Evolutionary conservation across 768 basidiomycete genomes (phyloP).

Genomic region (Tricholoma furcatifolium): DNA sequence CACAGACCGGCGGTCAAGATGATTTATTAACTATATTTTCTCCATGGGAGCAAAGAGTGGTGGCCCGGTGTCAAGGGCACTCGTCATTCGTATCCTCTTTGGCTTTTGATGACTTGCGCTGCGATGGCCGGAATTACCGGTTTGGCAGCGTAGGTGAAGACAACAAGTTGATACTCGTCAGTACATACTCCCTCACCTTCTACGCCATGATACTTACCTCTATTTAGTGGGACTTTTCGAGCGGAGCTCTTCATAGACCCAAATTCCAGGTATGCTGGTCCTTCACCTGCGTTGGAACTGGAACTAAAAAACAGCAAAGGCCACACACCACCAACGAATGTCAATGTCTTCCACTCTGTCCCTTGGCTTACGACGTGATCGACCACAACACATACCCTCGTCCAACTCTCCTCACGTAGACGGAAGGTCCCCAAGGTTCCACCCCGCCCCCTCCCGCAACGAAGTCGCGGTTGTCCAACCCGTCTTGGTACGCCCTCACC

Average conservation of each 20-base stretch:
- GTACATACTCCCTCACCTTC: slow-evolving; percentile 19
- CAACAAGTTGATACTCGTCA: slow-evolving; percentile 87
- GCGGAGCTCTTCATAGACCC: slow-evolving; percentile 86
- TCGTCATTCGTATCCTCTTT: slow-evolving; percentile 90
- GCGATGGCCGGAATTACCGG: slow-evolving; percentile 87
- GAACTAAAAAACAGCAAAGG: slow-evolving; percentile 24
- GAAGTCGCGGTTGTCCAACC: slow-evolving; percentile 91
- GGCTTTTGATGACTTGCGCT: slow-evolving; percentile 86
- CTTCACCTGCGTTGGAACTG: neutral
- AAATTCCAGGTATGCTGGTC: slow-evolving; percentile 54
- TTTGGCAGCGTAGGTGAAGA: slow-evolving; percentile 98
- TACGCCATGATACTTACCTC: slow-evolving; percentile 8
- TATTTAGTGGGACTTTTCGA: slow-evolving; percentile 89
- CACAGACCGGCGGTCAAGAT: slow-evolving; percentile 93
- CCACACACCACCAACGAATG: slow-evolving; percentile 67
- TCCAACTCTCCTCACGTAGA: slow-evolving; percentile 35
- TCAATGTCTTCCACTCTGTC: slow-evolving; percentile 82
- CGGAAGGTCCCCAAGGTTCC: slow-evolving; percentile 55
- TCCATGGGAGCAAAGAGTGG: slow-evolving; percentile 89
- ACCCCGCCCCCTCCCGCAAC: slow-evolving; percentile 86
- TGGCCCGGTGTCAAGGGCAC: slow-evolving; percentile 97
- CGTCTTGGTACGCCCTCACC: slow-evolving; percentile 60
- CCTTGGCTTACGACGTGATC: slow-evolving; percentile 63
- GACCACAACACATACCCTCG: slow-evolving; percentile 57
- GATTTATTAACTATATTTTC: slow-evolving; percentile 94